Conservation (phyloP, 2,329 filamentous ascomycete genomes). For the Colletotrichum orchidophilum region DNA sequence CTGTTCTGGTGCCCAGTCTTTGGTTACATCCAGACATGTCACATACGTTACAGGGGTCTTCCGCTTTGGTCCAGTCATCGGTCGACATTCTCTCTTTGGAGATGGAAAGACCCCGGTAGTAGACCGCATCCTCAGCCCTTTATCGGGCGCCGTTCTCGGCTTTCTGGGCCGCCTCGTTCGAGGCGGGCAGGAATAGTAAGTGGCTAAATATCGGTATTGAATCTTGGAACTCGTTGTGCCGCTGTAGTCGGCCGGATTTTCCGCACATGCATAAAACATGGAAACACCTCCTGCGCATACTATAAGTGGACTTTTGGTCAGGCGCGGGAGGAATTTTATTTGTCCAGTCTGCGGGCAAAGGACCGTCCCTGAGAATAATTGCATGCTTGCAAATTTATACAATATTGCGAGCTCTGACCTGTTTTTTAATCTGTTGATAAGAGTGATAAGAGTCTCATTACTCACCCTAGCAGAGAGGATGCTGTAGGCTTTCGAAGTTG, state of each 20-base stretch:
- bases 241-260: background rate
- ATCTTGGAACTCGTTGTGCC: background rate
- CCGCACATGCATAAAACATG: conserved; percentile 9
- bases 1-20: conserved; percentile 17
- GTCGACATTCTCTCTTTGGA: background rate
- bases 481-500: background rate
- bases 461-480: too few species aligned
- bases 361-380: background rate
- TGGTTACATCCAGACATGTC: background rate
- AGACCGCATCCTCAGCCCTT: background rate
- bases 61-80: background rate
- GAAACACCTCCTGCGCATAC: background rate
- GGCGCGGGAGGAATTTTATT: background rate
- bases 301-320: background rate
- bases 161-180: background rate
- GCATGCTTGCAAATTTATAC: background rate
- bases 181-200: background rate
- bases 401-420: background rate
- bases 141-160: background rate
- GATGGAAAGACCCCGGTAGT: conserved; percentile 4
- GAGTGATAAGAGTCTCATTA: too few species aligned
- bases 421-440: conserved; percentile 5
- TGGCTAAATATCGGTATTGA: background rate
- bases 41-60: background rate
- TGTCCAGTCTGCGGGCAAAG: background rate